Base-by-base conservation (phyloP, 75 land plant genomes). In the Cryptomeria japonica region DNA sequence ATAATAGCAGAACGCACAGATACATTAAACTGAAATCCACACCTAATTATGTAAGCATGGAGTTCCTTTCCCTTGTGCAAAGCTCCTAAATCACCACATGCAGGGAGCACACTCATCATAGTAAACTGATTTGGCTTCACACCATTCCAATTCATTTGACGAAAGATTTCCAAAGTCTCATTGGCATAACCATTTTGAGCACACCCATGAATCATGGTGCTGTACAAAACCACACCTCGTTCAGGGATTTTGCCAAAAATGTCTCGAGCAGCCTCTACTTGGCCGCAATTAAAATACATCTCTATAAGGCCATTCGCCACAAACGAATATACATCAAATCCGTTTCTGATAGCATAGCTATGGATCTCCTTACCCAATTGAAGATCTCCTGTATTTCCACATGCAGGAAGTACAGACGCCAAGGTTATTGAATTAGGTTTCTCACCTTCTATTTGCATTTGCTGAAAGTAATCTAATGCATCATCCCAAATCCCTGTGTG, bases 231-330 rank as follows among this genome's bases (percentile, higher is more conserved):
- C 38, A 36, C 88, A 89, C 78, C 68, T 32, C 83, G n/a, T 39
- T n/a, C 42, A 5, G 39, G 41, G 18, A 78, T 49, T 13, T 88
- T 44, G 25, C 82, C 89, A 55, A 89, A 87, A 6, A 89, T 53
- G 1, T 19, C 9, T 18, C 32, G 25, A n/a, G 90, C 89, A 70
- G 88, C 44, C 46, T 73, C 84, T 72, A 87, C 38, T 13, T 34
- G 19, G 19, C 84, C 89, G 36, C 83, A 88, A 22, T 89, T 87
- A 25, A 58, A 84, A 87, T 89, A 89, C 84, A 79, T 75, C n/a
- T 49, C n/a, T 0, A 89, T 84, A 22, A 89, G 46, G 13, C 85
- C 89, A 39, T 42, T 89, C 8, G 53, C 89, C 11, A 89, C 56
- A 61, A 68, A 38, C 6, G n/a, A 19, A 36, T 89, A 42, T 13